Evolutionary conservation across 352 stramenopile species (phyloP).

Genomic region (Globisporangium radiosum): DNA sequence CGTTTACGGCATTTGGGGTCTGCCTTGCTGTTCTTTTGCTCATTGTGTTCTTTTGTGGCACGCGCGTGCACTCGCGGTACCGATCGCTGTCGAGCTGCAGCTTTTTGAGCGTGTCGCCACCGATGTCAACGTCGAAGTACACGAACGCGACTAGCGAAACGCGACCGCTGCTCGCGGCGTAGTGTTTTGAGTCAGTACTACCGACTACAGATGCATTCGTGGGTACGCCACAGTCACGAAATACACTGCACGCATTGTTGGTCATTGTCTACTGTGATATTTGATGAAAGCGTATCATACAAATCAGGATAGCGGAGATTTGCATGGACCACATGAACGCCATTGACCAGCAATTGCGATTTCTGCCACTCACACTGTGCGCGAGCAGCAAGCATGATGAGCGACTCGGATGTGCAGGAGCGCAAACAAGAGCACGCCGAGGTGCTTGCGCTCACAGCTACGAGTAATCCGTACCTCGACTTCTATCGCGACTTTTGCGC

Average conservation of each 20-base stretch:
- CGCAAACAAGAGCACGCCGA: conserved; percentile 13
- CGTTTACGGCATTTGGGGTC: conserved; percentile 76
- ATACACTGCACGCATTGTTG: too few species aligned
- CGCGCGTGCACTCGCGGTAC: conserved; percentile 69
- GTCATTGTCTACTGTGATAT: too few species aligned
- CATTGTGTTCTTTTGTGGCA: conserved; percentile 78
- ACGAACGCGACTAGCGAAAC: too few species aligned
- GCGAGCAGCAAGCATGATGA: neutral
- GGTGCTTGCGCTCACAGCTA: conserved; percentile 41
- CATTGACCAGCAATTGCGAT: too few species aligned
- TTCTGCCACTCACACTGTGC: neutral
- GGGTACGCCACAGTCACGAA: too few species aligned
- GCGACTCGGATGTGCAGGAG: conserved; percentile 1
- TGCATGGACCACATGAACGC: too few species aligned
- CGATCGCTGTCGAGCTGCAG: conserved; percentile 68
- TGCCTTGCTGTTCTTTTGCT: conserved; percentile 66
- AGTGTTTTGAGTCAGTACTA: too few species aligned
- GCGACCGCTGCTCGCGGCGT: too few species aligned
- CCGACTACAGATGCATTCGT: too few species aligned
- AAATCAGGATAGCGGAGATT: too few species aligned
- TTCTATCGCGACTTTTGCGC: conserved; percentile 66
- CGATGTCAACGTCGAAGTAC: conserved; percentile 41
- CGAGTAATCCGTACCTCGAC: conserved; percentile 79
- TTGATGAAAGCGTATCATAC: too few species aligned
- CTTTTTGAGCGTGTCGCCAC: conserved; percentile 62